Conservation (phyloP, 1,139 yeast species). For the Saccharomyces hybrid region DNA sequence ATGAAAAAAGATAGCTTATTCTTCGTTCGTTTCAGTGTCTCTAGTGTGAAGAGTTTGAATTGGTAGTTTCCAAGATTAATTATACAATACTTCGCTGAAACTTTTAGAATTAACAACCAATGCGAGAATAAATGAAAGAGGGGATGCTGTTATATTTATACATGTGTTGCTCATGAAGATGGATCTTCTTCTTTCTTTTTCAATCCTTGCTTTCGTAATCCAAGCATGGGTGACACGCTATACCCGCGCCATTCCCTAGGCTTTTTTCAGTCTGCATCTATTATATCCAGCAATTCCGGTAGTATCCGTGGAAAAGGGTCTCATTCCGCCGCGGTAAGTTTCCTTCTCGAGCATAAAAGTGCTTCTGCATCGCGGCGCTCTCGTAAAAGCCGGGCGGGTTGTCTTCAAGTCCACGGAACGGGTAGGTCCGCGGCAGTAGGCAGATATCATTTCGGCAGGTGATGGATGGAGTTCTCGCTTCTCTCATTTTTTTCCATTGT, state of each 20-base stretch:
- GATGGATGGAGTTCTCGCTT: background rate
- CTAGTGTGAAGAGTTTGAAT: background rate
- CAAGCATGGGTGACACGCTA: background rate
- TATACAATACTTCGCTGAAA: background rate
- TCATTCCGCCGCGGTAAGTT: background rate
- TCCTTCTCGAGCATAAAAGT: background rate
- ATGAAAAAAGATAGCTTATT: background rate
- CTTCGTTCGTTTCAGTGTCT: background rate
- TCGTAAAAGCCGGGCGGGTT: conserved; percentile 3
- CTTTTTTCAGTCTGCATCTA: background rate
- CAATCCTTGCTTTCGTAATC: background rate
- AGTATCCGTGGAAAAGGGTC: background rate
- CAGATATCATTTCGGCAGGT: background rate
- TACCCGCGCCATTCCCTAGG: background rate
- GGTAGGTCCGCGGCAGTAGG: background rate
- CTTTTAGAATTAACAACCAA: background rate
- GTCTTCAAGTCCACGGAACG: background rate
- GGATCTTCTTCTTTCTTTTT: background rate
- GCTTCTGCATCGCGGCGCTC: background rate
- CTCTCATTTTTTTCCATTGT: background rate
- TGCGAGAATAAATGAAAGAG: background rate
- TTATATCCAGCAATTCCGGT: background rate
- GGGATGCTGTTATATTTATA: background rate
- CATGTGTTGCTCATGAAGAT: background rate
- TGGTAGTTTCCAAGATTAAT: background rate